Percentiles rank a stretch among this genome's conserved stretches.
These are phyloP conservation scores for Annulohypoxylon truncatum DNA, from an alignment of 2,329 filamentous ascomycete genomes.

Conservation along the genomic window DNA sequence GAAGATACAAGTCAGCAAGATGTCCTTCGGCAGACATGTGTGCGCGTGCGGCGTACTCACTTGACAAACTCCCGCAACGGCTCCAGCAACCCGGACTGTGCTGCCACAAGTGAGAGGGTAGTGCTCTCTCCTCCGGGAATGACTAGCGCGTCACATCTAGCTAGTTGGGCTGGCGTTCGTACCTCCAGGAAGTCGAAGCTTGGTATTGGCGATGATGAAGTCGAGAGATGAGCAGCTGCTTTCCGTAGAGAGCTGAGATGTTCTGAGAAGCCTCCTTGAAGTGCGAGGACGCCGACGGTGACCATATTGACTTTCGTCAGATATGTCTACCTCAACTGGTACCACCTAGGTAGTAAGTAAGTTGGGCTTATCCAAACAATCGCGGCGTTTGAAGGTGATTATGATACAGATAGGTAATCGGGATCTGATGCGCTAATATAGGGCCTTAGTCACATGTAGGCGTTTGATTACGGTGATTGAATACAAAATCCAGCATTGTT, in stretches of 20 bases:
- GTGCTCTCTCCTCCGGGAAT: conserved; percentile 97
- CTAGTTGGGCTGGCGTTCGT: conserved; percentile 77
- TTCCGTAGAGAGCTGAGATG: conserved; percentile 81
- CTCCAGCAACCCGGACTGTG: conserved; percentile 82
- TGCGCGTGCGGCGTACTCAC: conserved; percentile 59
- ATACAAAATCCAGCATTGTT: neutral
- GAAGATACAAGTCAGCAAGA: conserved; percentile 9
- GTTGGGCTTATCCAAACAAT: neutral
- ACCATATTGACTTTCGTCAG: conserved; percentile 47
- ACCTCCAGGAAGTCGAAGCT: conserved; percentile 79
- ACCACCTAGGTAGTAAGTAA: neutral
- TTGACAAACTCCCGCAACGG: conserved; percentile 92
- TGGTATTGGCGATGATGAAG: conserved; percentile 11
- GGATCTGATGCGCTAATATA: neutral
- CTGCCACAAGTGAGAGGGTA: conserved; percentile 88
- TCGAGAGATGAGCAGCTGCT: conserved; percentile 67
- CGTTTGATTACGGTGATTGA: neutral
- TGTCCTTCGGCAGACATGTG: neutral
- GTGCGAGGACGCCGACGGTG: conserved; percentile 73
- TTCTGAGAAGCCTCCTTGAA: conserved; percentile 94
- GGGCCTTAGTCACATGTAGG: neutral
- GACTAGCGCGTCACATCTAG: conserved; percentile 82
- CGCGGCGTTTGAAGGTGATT: neutral
- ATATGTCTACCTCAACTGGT: neutral
- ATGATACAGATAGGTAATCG: neutral